phyloP scores from a whole-genome alignment of 345 rosid species.

The Reutealis trisperma region DNA sequence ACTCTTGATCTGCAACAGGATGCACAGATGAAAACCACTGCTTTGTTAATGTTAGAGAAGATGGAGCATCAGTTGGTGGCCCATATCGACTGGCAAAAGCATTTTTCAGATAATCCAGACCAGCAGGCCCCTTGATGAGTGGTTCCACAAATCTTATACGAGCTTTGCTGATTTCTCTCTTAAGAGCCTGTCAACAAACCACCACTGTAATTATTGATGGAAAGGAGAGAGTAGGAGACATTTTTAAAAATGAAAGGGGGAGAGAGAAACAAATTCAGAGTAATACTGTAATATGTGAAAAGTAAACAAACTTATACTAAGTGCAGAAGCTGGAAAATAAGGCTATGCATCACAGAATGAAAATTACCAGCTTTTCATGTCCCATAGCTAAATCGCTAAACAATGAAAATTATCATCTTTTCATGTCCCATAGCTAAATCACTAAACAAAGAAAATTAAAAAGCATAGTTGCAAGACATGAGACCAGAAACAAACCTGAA shows the following conservation, averaged over 20 bases:
- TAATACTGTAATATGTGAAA: not conserved
- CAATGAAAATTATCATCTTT: not conserved
- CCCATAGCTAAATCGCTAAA: not conserved
- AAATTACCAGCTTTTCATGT: not conserved
- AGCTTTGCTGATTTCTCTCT: slow-evolving; percentile 71
- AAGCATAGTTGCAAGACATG: not conserved
- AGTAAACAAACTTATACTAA: too few relatives aligned
- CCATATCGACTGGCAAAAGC: slow-evolving; percentile 66
- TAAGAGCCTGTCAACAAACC: slow-evolving; percentile 50
- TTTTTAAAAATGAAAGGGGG: not conserved
- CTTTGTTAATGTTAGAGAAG: slow-evolving; percentile 52
- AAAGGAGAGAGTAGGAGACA: not conserved
- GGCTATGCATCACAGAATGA: not conserved
- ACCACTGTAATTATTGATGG: not conserved
- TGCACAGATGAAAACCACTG: slow-evolving; percentile 61
- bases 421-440: not conserved
- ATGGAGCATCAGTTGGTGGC: slow-evolving; percentile 45
- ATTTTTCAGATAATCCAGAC: slow-evolving; percentile 60
- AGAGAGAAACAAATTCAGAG: not conserved
- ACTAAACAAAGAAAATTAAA: not conserved
- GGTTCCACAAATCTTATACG: slow-evolving; percentile 77
- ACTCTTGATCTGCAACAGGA: slow-evolving; percentile 18
- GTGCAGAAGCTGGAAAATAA: too few relatives aligned
- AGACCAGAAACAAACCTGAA: slow-evolving; percentile 55
- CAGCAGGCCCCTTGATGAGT: slow-evolving; percentile 77